Evolutionary conservation across 176 grass and related monocot genomes (phyloP).

Genomic region (Secale cereale): DNA sequence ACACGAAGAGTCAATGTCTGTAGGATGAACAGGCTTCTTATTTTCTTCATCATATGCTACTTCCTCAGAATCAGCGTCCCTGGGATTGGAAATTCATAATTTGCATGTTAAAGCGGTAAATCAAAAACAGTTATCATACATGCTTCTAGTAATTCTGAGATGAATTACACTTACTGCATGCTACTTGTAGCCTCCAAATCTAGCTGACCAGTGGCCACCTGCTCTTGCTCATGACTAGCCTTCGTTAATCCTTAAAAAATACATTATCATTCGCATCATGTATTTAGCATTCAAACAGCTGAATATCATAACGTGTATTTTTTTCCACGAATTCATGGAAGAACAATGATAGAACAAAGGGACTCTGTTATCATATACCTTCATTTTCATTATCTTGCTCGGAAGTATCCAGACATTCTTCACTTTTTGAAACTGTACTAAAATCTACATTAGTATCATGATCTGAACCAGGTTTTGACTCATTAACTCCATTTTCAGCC

Average conservation of each 20-base stretch:
- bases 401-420: neutral
- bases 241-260: neutral
- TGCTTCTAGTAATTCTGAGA: neutral
- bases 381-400: slow-evolving; percentile 6
- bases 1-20: neutral
- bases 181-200: neutral
- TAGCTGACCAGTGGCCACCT: neutral
- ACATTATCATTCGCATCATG: neutral
- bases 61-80: slow-evolving; percentile 7
- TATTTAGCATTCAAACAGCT: neutral
- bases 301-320: neutral
- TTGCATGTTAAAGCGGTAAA: neutral
- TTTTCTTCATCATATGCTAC: neutral
- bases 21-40: neutral
- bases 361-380: neutral
- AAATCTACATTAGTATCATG: neutral
- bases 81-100: slow-evolving; percentile 7
- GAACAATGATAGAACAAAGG: neutral
- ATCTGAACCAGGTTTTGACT: slow-evolving; percentile 19
- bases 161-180: slow-evolving; percentile 16
- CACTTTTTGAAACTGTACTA: neutral
- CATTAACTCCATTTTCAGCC: neutral
- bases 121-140: neutral
- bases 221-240: neutral
- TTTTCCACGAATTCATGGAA: neutral